Conservation (phyloP, 2,329 filamentous ascomycete species). For the Metarhizium album region DNA sequence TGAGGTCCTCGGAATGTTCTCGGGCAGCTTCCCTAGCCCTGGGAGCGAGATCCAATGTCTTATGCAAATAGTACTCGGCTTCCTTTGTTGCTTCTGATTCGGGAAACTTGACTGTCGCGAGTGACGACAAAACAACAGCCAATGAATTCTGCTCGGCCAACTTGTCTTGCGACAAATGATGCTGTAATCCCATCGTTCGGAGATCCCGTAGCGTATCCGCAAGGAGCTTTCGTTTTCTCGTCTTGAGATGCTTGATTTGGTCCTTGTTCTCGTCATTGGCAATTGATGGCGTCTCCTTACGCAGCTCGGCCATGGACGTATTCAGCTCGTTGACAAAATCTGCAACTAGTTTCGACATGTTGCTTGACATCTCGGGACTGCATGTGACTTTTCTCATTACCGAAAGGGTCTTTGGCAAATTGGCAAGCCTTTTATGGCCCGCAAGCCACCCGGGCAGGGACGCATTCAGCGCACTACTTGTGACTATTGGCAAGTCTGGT, state of each 20-base stretch:
- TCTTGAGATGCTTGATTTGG: constrained; percentile 78
- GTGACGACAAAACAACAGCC: constrained; percentile 55
- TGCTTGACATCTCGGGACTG: constrained; percentile 38
- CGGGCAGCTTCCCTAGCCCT: constrained; percentile 54
- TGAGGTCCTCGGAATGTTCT: constrained; percentile 78
- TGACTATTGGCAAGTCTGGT: constrained; percentile 8
- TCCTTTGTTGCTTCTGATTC: constrained; percentile 15
- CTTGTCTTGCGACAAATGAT: constrained; percentile 65
- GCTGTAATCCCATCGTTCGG: constrained; percentile 79
- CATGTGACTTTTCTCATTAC: constrained; percentile 60
- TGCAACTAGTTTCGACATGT: constrained; percentile 50
- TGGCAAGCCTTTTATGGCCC: constrained; percentile 56
- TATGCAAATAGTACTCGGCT: constrained; percentile 67
- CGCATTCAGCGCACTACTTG: constrained; percentile 13
- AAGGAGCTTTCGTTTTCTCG: constrained; percentile 79
- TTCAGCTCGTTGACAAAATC: constrained; percentile 60
- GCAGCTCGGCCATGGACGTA: constrained; percentile 59
- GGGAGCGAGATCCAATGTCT: constrained; percentile 62
- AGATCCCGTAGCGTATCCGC: constrained; percentile 77
- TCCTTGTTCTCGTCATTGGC: constrained; percentile 82
- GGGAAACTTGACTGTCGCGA: constrained; percentile 28
- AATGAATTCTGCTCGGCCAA: constrained; percentile 64
- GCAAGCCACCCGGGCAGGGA: constrained; percentile 27
- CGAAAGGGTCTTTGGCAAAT: constrained; percentile 56
- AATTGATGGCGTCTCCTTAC: constrained; percentile 70